Base-by-base conservation (phyloP, 2,329 filamentous ascomycete genomes). In the Colletotrichum acutatum region DNA sequence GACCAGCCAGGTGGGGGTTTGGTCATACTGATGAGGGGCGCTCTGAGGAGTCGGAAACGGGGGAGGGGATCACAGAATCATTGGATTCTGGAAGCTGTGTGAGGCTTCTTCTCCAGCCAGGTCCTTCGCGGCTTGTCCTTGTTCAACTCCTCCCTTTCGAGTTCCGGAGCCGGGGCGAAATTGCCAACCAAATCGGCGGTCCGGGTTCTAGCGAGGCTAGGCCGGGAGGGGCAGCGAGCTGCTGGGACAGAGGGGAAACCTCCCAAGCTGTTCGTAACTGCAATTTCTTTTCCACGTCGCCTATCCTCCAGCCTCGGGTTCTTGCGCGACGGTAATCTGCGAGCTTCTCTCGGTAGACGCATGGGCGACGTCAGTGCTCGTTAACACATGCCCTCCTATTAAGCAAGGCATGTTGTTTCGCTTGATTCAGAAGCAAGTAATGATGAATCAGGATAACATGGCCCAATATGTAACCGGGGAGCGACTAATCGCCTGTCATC, bases 121-220 rank as follows among this genome's bases (percentile, higher is more conserved):
- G 58, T 6, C 19, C 19, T 26, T 46, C 42, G 42, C 16, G 42
- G 16, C 60, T 22, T 19, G 60, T 26, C 26, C 60, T 52, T 49
- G 19, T 12, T 9, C 42, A 24, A 22, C 6, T 34, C 24, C 34
- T 30, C 24, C 59, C 28, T 32, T 24, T 42, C 8, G 22, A 28
- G 37, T 49, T 66, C 68, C 42, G 61, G 54, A 30, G 64, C 65
- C 37, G 30, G 37, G 65, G 62, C 65, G 65, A 71, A 58, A 68
- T 71, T 71, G 37, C 69, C 52, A 68, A 62, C 65, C 65, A 26
- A 57, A 71, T 54, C 49, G 57, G 52, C 37, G 64, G 69, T 63
- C 69, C 64, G 52, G 69, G 65, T 62, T 71, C 57, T 71, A 58
- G 49, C 58, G 26, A 63, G 57, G 52, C 64, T 57, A 71, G 68